Conservation (phyloP, 495 filamentous ascomycete genomes). For the Neurospora sp. region DNA sequence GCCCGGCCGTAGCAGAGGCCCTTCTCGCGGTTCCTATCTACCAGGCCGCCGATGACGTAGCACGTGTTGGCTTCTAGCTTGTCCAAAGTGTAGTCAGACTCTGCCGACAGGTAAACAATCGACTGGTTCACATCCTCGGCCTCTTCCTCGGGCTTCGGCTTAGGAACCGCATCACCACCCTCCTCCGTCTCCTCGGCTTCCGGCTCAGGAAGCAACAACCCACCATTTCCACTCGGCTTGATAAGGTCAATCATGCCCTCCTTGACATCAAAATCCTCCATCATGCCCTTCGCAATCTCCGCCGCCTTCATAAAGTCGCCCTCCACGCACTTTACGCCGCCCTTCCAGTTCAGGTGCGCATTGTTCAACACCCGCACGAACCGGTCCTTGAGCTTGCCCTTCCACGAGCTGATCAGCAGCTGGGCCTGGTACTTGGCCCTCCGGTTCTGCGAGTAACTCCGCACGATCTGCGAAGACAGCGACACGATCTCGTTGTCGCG, state of each 20-base stretch:
- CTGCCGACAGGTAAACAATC: conserved; percentile 79
- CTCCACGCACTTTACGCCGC: conserved; percentile 50
- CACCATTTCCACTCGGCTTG: conserved; percentile 27
- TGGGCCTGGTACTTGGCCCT: conserved; percentile 54
- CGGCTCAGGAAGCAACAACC: conserved; percentile 13
- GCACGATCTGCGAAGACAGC: conserved; percentile 68
- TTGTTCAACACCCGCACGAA: conserved; percentile 65
- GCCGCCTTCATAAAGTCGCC: conserved; percentile 61
- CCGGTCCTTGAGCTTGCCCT: conserved; percentile 62
- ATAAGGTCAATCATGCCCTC: conserved; percentile 43
- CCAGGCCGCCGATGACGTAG: conserved; percentile 90
- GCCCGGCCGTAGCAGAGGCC: conserved; percentile 84
- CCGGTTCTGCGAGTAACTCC: conserved; percentile 80
- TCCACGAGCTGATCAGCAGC: conserved; percentile 65
- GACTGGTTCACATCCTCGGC: conserved; percentile 29
- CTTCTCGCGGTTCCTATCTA: conserved; percentile 93
- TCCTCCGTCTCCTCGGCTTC: conserved; percentile 5
- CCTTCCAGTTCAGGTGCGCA: conserved; percentile 69
- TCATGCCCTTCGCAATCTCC: conserved; percentile 46
- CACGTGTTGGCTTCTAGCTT: conserved; percentile 72
- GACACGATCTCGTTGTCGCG: conserved; percentile 70
- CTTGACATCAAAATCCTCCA: conserved; percentile 44
- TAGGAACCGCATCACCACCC: neutral
- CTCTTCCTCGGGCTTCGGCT: conserved; percentile 20
- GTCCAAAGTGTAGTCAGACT: conserved; percentile 71